Conservation (phyloP, 2,329 filamentous ascomycete species). For the Blastomyces emzantsi region DNA sequence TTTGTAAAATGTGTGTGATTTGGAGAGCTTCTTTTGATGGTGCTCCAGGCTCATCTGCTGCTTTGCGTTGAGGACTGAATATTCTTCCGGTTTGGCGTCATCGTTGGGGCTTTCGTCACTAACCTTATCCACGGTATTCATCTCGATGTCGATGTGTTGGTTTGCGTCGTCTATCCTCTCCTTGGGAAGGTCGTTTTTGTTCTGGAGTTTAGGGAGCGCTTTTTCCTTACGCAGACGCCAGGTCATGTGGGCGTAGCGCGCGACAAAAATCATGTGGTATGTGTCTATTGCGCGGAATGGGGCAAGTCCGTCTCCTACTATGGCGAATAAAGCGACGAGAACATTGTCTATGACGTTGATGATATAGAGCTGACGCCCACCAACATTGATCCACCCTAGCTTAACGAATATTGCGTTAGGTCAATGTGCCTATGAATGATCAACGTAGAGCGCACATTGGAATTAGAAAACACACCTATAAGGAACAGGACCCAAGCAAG, state of each 20-base stretch:
- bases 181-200: slow-evolving; percentile 60
- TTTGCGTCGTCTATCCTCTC: slow-evolving; percentile 29
- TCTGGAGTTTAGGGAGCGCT: slow-evolving; percentile 51
- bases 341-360: slow-evolving; percentile 64
- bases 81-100: slow-evolving; percentile 45
- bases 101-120: slow-evolving; percentile 33
- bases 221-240: slow-evolving; percentile 57
- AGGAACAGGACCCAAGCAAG: slow-evolving; percentile 85
- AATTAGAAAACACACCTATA: slow-evolving; percentile 48
- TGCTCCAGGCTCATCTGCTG: slow-evolving; percentile 64
- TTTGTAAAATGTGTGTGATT: slow-evolving; percentile 82
- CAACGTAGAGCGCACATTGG: not conserved
- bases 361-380: slow-evolving; percentile 58
- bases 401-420: slow-evolving; percentile 1
- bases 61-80: slow-evolving; percentile 53
- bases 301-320: slow-evolving; percentile 61
- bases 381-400: slow-evolving; percentile 69
- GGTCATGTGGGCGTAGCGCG: slow-evolving; percentile 59
- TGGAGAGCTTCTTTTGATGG: slow-evolving; percentile 70
- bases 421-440: not conserved
- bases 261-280: slow-evolving; percentile 79
- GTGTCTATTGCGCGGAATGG: slow-evolving; percentile 74
- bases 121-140: slow-evolving; percentile 32
- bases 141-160: slow-evolving; percentile 38
- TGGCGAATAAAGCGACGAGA: slow-evolving; percentile 59